These are phyloP conservation scores for Nannochloris sp. DNA, from an alignment of 139 green algal species.

Conservation along the genomic window DNA sequence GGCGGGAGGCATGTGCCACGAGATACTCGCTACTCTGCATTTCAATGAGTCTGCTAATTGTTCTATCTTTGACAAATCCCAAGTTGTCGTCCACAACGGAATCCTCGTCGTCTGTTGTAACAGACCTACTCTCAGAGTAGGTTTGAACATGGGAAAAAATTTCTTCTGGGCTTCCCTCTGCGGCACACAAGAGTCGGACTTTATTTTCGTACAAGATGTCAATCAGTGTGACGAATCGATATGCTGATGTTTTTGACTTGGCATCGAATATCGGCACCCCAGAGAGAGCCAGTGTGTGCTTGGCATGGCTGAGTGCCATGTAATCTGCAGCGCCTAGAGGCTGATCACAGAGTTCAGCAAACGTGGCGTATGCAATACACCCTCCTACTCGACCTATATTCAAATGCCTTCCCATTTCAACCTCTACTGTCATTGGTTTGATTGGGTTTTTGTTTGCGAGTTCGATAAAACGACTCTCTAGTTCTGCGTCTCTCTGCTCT, in stretches of 20 bases:
- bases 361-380: conserved; percentile 56
- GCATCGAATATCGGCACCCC: conserved; percentile 70
- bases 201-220: conserved; percentile 92
- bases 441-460: conserved; percentile 17
- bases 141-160: conserved; percentile 83
- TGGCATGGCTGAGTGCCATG: conserved; percentile 59
- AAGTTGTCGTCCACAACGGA: conserved; percentile 82
- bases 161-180: conserved; percentile 62
- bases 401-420: conserved; percentile 74
- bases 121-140: conserved; percentile 30
- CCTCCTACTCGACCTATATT: conserved; percentile 51
- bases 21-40: conserved; percentile 84
- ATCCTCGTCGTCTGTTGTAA: neutral
- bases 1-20: conserved; percentile 53
- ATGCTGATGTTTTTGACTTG: conserved; percentile 48
- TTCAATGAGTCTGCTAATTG: conserved; percentile 80
- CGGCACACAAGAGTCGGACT: conserved; percentile 66
- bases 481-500: conserved; percentile 14
- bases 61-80: conserved; percentile 87
- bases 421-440: conserved; percentile 29
- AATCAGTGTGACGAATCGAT: conserved; percentile 89
- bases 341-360: conserved; percentile 75
- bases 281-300: conserved; percentile 66
- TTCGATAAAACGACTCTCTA: conserved; percentile 46
- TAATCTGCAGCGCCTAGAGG: conserved; percentile 81